Base-by-base conservation (phyloP, 257 asterid genomes). In the Solanum virginianum region DNA sequence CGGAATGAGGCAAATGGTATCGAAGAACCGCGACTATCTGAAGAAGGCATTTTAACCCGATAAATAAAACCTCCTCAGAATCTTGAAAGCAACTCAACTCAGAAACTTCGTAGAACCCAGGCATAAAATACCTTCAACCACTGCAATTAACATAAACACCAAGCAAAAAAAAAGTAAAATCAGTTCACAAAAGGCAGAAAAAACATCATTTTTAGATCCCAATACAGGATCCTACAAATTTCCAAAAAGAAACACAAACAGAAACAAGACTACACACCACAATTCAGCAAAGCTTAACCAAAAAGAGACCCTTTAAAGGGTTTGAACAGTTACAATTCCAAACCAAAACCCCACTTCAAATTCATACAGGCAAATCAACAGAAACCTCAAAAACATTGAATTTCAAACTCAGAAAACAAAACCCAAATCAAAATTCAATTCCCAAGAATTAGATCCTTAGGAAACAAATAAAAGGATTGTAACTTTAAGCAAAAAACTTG, bases 1-100 rank as follows among this genome's bases (percentile, higher is more conserved):
- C 99, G 98, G 89, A 95, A 95, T 8, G 97, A 89, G 20, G 95
- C 91, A 88, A 95, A 94, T 51, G 95, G 95, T 85, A 92, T 85
- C 20, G 90, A 32, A 79, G 93, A 91, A 80, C 94, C 93, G 80
- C 89, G 92, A 85, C 83, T 89, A 70, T 91, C 92, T 26, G 98
- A 87, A 77, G 98, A 90, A 80, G 97, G 98, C 99, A 95, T 94
- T 86, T 66, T 89, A 75, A 49, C 86, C 71, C 84, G 49, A 86
- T 10, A 57, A 62, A 49, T 22, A 63, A 62, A 55, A 89, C 83
- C 81, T 84, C 84, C 90, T 82, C 84, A 88, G 13, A 53, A 53
- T 53, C 65, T 39, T 39, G 41, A 39, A 17, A 70, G 8, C 79
- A 70, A 26, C 49, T 70, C 75, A 68, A 32, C 49, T 16, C 49